These are phyloP conservation scores for Spergularia azorica DNA, from an alignment of 179 eudicot species.

Conservation along the genomic window DNA sequence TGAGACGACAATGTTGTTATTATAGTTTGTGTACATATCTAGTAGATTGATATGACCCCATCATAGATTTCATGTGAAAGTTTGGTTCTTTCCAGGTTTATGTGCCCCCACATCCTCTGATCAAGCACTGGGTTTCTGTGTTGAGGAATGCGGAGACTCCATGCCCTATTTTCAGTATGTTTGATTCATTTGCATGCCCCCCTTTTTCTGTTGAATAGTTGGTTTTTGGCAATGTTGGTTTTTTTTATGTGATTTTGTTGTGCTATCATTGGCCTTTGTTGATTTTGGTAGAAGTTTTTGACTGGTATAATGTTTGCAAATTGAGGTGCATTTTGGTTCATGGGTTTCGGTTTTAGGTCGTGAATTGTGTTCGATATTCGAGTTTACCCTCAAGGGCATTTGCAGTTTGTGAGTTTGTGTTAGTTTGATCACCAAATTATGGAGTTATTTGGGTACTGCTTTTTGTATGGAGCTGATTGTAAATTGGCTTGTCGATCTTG, in stretches of 20 bases:
- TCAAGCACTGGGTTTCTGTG: slow-evolving; percentile 96
- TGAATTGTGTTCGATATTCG: background rate
- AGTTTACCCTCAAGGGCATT: no score
- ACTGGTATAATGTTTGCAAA: background rate
- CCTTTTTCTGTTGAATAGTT: no score
- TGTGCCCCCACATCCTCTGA: slow-evolving; percentile 93
- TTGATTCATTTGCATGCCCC: no score
- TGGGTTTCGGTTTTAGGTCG: background rate
- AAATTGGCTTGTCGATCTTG: no score
- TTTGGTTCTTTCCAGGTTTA: slow-evolving; percentile 56
- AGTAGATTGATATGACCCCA: no score
- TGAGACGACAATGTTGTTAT: background rate
- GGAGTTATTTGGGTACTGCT: no score
- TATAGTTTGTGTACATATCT: no score
- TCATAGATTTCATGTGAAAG: background rate
- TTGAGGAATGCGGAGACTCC: slow-evolving; percentile 92
- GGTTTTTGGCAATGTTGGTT: slow-evolving; percentile 2
- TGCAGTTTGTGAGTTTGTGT: no score
- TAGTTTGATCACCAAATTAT: no score
- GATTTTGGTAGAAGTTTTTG: background rate
- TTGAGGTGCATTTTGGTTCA: no score
- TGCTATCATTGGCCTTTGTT: background rate
- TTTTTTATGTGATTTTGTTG: background rate
- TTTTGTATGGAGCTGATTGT: no score
- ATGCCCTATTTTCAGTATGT: slow-evolving; percentile 77